These are phyloP conservation scores for Fusarium sp. DNA, from an alignment of 2,329 filamentous ascomycete genomes.

Conservation along the genomic window DNA sequence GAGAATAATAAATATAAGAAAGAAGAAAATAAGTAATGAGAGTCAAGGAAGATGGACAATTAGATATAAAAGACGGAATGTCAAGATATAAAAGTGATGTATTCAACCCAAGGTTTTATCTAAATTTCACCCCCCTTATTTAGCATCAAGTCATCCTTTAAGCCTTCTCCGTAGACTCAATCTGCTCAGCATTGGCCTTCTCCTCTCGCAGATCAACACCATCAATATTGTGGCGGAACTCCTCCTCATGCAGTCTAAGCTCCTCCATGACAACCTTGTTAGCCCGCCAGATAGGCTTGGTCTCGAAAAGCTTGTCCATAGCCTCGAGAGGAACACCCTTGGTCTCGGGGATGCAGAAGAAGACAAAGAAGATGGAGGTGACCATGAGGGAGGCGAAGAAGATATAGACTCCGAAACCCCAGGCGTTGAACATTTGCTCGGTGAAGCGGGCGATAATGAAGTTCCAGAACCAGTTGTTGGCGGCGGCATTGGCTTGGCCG, in stretches of 20 bases:
- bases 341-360: constrained; percentile 74
- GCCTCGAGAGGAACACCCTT: constrained; percentile 74
- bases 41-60: no score
- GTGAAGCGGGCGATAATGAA: constrained; percentile 78
- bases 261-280: constrained; percentile 61
- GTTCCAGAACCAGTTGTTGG: constrained; percentile 81
- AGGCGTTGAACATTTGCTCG: constrained; percentile 71
- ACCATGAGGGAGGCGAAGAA: constrained; percentile 77
- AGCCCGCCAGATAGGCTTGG: constrained; percentile 60
- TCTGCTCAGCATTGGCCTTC: constrained; percentile 47
- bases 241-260: constrained; percentile 53
- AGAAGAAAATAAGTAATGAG: no score
- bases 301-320: constrained; percentile 72
- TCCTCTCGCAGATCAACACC: constrained; percentile 48
- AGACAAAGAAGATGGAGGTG: constrained; percentile 69
- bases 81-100: neutral
- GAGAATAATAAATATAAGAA: no score
- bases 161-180: constrained; percentile 37
- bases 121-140: neutral
- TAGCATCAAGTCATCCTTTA: neutral
- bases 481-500: constrained; percentile 78
- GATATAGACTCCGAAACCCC: constrained; percentile 75
- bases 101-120: neutral
- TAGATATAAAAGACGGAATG: neutral
- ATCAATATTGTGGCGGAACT: constrained; percentile 51